Conservation (phyloP, 441 rosid species). For the Lepidium campestre region DNA sequence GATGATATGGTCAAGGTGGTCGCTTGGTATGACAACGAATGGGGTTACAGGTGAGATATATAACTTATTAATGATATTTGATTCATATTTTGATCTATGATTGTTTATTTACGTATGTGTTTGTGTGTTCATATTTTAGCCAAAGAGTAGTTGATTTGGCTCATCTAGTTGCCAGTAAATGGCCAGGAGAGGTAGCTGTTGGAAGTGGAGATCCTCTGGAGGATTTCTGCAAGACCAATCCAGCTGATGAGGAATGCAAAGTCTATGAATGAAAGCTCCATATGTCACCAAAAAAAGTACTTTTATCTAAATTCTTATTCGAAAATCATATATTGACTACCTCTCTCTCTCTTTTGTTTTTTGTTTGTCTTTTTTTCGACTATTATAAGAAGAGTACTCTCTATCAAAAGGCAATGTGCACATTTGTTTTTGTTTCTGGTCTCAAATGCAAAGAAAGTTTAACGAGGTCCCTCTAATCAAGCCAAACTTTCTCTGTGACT, state of each 20-base stretch:
- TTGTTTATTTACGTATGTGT: neutral
- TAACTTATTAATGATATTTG: too few relatives aligned
- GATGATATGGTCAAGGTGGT: constrained; percentile 97
- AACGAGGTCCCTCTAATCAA: too few relatives aligned
- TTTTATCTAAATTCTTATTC: neutral
- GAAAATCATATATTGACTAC: neutral
- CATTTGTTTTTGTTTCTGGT: neutral
- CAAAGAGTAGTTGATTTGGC: constrained; percentile 99
- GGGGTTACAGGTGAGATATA: constrained; percentile 81
- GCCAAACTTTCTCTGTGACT: too few relatives aligned
- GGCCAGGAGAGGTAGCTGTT: constrained; percentile 56
- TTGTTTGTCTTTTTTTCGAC: neutral
- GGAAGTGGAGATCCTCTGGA: constrained; percentile 94
- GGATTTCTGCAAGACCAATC: constrained; percentile 87
- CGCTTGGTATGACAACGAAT: constrained; percentile 98
- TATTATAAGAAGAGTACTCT: neutral
- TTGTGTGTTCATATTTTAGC: constrained; percentile 26
- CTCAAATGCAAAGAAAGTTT: neutral
- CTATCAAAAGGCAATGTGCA: neutral
- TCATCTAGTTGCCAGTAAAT: constrained; percentile 72
- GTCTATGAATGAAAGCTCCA: constrained; percentile 60
- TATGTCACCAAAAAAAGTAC: neutral
- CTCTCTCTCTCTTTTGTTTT: neutral
- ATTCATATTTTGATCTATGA: neutral
- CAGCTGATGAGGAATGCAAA: constrained; percentile 88